Evolutionary conservation across 2,329 filamentous ascomycete species (phyloP), one percentile per base, ranked within the genome.

Genomic region (Reticulascus tulasneorum): DNA sequence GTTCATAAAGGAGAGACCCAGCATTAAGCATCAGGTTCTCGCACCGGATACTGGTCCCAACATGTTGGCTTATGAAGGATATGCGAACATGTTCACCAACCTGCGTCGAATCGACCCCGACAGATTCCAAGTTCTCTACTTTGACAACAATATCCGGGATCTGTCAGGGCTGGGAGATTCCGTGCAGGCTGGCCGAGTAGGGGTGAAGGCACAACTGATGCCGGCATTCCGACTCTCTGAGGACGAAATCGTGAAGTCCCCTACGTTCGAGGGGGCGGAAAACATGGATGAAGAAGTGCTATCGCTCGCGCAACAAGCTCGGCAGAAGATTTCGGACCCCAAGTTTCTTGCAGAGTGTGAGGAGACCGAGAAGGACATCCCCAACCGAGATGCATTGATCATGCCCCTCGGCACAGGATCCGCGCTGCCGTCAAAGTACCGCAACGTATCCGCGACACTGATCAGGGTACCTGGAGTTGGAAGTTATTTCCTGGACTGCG

Each of bases 361-460:
- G 20, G 58, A 69, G 26, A 59, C 69, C 10, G 77, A 82, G 45
- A 62, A 72, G n/a, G 75, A 81, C 42, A 75, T 94, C 3, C 84
- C 85, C 3, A 77, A 79, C 46, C 73, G 77, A 22, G 82, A 96
- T 50, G 79, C 83, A 1, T 89, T 96, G 58, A 78, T 98, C 31
- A 83, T 90, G 24, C 79, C 89, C 2, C 75, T 98, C 1, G 93
- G 93, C 6, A 98, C 93, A 4, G 93, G 93, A 8, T 97, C 91
- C 4, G 86, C 91, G 1, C 58, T 85, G 12, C 93, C 93, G 2
- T 94, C 88, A 22, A 94, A 94, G 57, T 93, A 96, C 59, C 85
- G 93, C 50, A 98, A 97, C 56, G 93, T 98, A 15, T 95, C 91
- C 9, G 81, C 82, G 3, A 96, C 90, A 1, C 69, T 98, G 5